phyloP scores from a whole-genome alignment of 169 alveolate genomes.

The Cryptosporidium bovis region DNA sequence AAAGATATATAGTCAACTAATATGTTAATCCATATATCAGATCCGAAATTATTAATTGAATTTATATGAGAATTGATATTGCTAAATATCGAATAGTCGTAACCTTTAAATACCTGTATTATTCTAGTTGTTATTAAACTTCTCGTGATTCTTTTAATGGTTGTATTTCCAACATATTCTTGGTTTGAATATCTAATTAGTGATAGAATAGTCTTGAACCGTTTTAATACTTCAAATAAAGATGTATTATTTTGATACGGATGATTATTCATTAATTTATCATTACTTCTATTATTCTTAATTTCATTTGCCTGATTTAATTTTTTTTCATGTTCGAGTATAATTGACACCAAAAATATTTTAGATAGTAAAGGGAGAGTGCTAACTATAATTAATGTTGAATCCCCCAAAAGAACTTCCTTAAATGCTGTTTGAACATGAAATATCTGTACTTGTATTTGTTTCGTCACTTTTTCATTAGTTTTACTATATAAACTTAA shows the following conservation, averaged over 20 bases:
- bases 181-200: slow-evolving; percentile 4
- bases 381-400: slow-evolving; percentile 5
- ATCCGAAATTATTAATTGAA: slow-evolving; percentile 5
- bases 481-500: background rate
- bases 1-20: background rate
- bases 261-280: background rate
- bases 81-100: background rate
- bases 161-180: slow-evolving; percentile 6
- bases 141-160: slow-evolving; percentile 16
- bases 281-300: background rate
- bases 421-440: slow-evolving; percentile 64
- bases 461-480: background rate
- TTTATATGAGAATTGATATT: background rate
- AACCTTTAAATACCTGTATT: slow-evolving; percentile 30
- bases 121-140: slow-evolving; percentile 23
- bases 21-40: slow-evolving; percentile 36
- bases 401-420: slow-evolving; percentile 32
- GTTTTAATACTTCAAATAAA: slow-evolving; percentile 4
- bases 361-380: slow-evolving; percentile 32
- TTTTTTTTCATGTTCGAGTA: slow-evolving; percentile 32
- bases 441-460: slow-evolving; percentile 16
- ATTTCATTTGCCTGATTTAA: background rate
- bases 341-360: slow-evolving; percentile 29
- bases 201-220: slow-evolving; percentile 42
- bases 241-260: background rate